A percentile compares a stretch with the other conserved stretches of the same genome.
Conservation (phyloP, 371 early-diverging fungal genomes). For the Mucor racemosus region DNA sequence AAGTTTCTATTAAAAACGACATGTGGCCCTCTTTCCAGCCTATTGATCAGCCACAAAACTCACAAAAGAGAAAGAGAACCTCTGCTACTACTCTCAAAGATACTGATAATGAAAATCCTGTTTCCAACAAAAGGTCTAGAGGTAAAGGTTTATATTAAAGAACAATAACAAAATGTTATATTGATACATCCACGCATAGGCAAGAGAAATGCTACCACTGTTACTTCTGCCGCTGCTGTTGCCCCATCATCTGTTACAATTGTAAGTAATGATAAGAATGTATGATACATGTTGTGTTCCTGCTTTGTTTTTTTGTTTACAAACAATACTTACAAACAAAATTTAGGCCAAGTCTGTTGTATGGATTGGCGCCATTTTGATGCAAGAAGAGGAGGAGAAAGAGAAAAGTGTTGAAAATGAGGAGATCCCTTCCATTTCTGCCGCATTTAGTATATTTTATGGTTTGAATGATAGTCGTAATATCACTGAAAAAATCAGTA, state of each 20-base stretch:
- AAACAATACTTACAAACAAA: background rate
- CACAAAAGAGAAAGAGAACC: slow-evolving; percentile 20
- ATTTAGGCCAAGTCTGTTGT: slow-evolving; percentile 13
- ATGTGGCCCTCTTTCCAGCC: slow-evolving; percentile 24
- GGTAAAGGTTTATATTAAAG: slow-evolving; percentile 3
- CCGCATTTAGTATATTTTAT: slow-evolving; percentile 22
- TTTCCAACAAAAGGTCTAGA: slow-evolving; percentile 15
- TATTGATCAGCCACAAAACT: slow-evolving; percentile 10
- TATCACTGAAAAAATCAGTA: slow-evolving; percentile 7
- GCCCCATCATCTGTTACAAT: slow-evolving; percentile 8
- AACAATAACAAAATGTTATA: too few species aligned
- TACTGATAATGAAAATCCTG: background rate
- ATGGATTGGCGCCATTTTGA: slow-evolving; percentile 21
- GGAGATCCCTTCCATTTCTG: background rate
- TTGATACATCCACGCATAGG: background rate
- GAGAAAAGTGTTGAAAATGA: background rate
- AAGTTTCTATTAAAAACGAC: slow-evolving; percentile 24
- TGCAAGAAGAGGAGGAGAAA: slow-evolving; percentile 4
- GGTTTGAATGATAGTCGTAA: slow-evolving; percentile 24
- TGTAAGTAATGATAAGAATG: background rate
- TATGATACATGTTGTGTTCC: background rate
- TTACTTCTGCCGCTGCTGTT: background rate
- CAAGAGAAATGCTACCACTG: background rate
- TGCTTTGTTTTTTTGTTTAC: background rate
- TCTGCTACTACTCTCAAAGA: background rate